Conservation (phyloP, 805 yeast genomes). For the Kazachstania martiniae region DNA sequence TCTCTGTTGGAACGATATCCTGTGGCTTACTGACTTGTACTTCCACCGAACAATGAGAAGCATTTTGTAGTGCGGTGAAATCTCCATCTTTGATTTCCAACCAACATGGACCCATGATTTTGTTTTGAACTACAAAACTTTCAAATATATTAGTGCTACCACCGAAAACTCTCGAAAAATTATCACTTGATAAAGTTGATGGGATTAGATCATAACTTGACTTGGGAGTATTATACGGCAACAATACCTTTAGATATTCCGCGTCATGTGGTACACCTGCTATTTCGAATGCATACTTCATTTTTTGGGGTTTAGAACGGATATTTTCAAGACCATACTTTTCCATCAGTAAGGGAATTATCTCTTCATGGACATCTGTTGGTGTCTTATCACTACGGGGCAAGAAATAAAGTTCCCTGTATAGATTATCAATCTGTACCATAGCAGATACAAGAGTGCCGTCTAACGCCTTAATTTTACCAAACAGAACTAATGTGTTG, state of each 20-base stretch:
- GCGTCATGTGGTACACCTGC: conserved; percentile 65
- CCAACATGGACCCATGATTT: conserved; percentile 98
- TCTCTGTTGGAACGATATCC: conserved; percentile 37
- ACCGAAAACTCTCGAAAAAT: conserved; percentile 75
- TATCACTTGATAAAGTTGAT: conserved; percentile 57
- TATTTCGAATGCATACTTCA: conserved; percentile 83
- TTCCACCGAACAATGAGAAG: conserved; percentile 77
- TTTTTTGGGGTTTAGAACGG: conserved; percentile 58
- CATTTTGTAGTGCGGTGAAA: conserved; percentile 44
- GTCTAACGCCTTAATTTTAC: conserved; percentile 57
- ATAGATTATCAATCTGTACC: conserved; percentile 60
- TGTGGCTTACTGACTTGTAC: conserved; percentile 43
- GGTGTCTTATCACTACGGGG: conserved; percentile 54
- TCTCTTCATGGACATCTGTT: conserved; percentile 68
- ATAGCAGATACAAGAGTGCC: conserved; percentile 58
- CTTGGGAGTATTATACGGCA: conserved; percentile 64
- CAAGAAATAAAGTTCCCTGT: conserved; percentile 64
- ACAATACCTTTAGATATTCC: conserved; percentile 65
- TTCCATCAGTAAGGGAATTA: conserved; percentile 52
- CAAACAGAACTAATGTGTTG: conserved; percentile 60
- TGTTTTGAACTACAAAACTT: conserved; percentile 68
- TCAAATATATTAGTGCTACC: conserved; percentile 66
- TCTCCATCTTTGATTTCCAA: conserved; percentile 58
- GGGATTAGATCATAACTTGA: conserved; percentile 42
- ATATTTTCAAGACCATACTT: conserved; percentile 51